phyloP scores from a whole-genome alignment of 2,329 filamentous ascomycete species.

The Microcera coccophila region DNA sequence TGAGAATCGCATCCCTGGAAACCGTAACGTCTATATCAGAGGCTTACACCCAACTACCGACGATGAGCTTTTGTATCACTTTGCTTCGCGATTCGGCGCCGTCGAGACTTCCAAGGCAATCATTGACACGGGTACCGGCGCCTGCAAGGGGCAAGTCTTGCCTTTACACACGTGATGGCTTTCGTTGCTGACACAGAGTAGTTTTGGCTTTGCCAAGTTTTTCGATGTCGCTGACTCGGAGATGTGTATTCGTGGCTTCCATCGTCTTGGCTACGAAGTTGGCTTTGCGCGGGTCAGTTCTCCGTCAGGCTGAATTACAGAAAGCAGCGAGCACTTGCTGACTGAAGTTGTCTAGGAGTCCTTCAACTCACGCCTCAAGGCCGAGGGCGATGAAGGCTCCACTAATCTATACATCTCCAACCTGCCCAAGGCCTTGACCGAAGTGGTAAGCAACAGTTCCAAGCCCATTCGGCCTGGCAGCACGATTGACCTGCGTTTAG shows the following conservation, averaged over 20 bases:
- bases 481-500: slow-evolving; percentile 36
- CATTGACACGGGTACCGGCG: slow-evolving; percentile 86
- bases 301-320: background rate
- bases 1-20: slow-evolving; percentile 84
- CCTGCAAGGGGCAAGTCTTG: slow-evolving; percentile 82
- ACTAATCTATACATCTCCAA: slow-evolving; percentile 99
- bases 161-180: background rate
- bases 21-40: slow-evolving; percentile 97
- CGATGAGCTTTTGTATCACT: slow-evolving; percentile 79
- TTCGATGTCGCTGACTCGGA: slow-evolving; percentile 83
- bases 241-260: slow-evolving; percentile 93
- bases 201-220: slow-evolving; percentile 97
- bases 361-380: slow-evolving; percentile 97
- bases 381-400: slow-evolving; percentile 81
- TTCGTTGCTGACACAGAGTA: slow-evolving; percentile 36
- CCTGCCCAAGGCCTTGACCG: slow-evolving; percentile 85
- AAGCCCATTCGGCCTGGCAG: background rate
- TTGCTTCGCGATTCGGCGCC: slow-evolving; percentile 82
- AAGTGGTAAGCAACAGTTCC: slow-evolving; percentile 59
- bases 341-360: slow-evolving; percentile 62
- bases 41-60: slow-evolving; percentile 94
- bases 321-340: background rate
- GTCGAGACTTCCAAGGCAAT: slow-evolving; percentile 98
- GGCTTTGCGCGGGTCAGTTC: slow-evolving; percentile 81
- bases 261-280: slow-evolving; percentile 91